Evolutionary conservation across 2,329 filamentous ascomycete species (phyloP).

Genomic region (Aspergillus pseudoterreus): DNA sequence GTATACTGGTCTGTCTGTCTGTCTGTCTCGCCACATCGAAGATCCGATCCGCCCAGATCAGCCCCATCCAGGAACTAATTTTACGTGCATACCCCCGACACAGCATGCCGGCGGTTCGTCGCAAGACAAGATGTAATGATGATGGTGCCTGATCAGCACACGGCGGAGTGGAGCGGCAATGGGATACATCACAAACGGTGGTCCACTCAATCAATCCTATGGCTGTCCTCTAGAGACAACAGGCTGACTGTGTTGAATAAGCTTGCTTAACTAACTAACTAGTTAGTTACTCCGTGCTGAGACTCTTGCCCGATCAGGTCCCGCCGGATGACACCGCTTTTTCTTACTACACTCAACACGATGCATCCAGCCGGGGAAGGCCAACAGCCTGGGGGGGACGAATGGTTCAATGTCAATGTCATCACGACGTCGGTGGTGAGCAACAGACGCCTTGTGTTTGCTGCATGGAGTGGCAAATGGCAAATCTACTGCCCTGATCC

Average conservation of each 20-base stretch:
- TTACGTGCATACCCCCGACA: not conserved
- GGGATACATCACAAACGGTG: conserved; percentile 2
- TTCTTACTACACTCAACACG: not conserved
- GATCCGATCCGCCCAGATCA: not conserved
- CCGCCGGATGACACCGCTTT: not conserved
- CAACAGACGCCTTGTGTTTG: too few relatives aligned
- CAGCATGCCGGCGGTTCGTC: not conserved
- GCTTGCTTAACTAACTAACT: not conserved
- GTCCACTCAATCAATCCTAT: not conserved
- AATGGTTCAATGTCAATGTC: too few relatives aligned
- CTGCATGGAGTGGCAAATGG: too few relatives aligned
- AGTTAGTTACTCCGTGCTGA: not conserved
- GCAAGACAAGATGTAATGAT: not conserved
- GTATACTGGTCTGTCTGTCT: not conserved
- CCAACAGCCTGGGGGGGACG: too few relatives aligned
- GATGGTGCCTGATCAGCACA: not conserved
- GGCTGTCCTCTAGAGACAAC: not conserved
- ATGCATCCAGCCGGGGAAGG: not conserved
- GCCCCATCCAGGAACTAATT: not conserved
- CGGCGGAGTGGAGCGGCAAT: not conserved
- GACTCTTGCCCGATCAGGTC: not conserved
- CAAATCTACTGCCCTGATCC: too few relatives aligned
- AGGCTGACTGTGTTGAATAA: not conserved
- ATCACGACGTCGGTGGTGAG: too few relatives aligned
- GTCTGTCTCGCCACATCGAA: not conserved